Conservation (phyloP, 2,329 filamentous ascomycete species). For the Pseudogymnoascus pannorum region DNA sequence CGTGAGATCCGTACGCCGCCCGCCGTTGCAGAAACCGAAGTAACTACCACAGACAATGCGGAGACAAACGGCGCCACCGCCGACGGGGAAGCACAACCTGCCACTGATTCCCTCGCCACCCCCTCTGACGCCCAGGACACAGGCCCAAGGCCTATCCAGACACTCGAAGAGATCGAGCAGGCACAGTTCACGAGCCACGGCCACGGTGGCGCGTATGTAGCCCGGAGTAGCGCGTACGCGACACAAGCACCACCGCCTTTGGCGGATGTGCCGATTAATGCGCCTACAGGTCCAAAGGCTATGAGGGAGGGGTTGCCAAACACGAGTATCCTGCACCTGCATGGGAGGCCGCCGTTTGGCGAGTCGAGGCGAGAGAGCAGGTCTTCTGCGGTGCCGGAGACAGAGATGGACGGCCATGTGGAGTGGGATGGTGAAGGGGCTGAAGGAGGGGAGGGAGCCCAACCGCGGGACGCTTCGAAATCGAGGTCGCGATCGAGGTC, state of each 20-base stretch:
- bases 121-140: neutral
- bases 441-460: constrained; percentile 1
- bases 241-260: neutral
- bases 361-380: constrained; percentile 10
- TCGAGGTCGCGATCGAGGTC: constrained; percentile 28
- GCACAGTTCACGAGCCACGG: neutral
- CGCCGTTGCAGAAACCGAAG: neutral
- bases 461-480: neutral
- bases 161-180: constrained; percentile 24
- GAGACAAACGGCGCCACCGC: neutral
- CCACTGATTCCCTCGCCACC: neutral
- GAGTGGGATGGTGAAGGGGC: constrained; percentile 20
- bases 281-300: constrained; percentile 87
- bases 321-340: constrained; percentile 62
- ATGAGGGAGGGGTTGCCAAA: constrained; percentile 87
- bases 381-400: constrained; percentile 16
- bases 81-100: neutral
- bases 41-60: neutral
- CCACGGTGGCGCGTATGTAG: neutral
- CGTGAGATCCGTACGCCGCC: constrained; percentile 27
- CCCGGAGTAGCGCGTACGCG: neutral
- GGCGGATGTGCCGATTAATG: constrained; percentile 51
- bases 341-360: constrained; percentile 31
- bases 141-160: constrained; percentile 26
- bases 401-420: constrained; percentile 22